phyloP scores from a whole-genome alignment of 169 alveolate genomes.

The Cryptosporidium muris region DNA sequence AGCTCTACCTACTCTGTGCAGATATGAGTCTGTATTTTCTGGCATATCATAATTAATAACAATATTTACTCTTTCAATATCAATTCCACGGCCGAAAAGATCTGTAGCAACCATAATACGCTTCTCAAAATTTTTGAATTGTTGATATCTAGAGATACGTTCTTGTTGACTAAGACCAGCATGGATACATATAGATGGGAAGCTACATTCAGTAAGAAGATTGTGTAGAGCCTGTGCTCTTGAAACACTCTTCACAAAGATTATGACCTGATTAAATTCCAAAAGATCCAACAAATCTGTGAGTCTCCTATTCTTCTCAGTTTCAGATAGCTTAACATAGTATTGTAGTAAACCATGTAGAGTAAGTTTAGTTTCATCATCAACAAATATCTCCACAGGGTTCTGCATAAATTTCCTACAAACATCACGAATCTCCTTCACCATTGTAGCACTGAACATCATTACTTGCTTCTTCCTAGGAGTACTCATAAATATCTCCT shows the following conservation, averaged over 20 bases:
- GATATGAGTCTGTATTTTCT: slow-evolving; percentile 86
- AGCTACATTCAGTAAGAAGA: slow-evolving; percentile 94
- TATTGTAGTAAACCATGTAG: slow-evolving; percentile 98
- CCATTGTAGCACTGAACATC: slow-evolving; percentile 99
- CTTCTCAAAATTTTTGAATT: slow-evolving; percentile 96
- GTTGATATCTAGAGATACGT: slow-evolving; percentile 93
- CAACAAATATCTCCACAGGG: slow-evolving; percentile 98
- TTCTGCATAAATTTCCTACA: slow-evolving; percentile 97
- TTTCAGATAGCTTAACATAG: slow-evolving; percentile 96
- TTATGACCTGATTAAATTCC: slow-evolving; percentile 98
- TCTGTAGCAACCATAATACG: slow-evolving; percentile 99
- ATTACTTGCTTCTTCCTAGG: slow-evolving; percentile 97
- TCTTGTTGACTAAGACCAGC: slow-evolving; percentile 88
- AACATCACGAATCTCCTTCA: slow-evolving; percentile 93
- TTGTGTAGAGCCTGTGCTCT: slow-evolving; percentile 95
- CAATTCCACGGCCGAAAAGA: slow-evolving; percentile 99
- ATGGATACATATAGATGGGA: slow-evolving; percentile 99
- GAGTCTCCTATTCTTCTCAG: slow-evolving; percentile 95
- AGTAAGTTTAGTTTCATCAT: slow-evolving; percentile 97
- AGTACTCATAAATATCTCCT: slow-evolving; percentile 94
- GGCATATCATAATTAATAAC: slow-evolving; percentile 99
- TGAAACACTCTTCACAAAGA: slow-evolving; percentile 94
- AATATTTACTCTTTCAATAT: slow-evolving; percentile 98
- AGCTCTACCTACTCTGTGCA: slow-evolving; percentile 98
- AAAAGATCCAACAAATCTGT: slow-evolving; percentile 95